phyloP scores from a whole-genome alignment of 768 basidiomycete species.

The Russula vinacea region DNA sequence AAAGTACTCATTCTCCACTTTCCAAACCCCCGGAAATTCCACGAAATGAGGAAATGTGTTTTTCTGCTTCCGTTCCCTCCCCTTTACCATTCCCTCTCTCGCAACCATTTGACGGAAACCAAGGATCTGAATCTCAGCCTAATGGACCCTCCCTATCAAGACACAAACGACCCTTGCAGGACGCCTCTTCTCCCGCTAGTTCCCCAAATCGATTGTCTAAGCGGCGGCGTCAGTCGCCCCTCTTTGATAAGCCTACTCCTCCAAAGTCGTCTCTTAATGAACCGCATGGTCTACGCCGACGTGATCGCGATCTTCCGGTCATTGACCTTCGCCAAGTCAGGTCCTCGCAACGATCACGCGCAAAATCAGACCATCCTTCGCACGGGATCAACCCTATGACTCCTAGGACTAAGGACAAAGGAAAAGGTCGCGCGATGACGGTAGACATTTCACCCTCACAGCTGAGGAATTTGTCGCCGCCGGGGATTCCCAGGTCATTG shows the following conservation, averaged over 20 bases:
- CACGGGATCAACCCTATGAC: slow-evolving; percentile 29
- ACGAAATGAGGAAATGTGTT: neutral
- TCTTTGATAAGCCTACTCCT: neutral
- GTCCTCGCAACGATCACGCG: slow-evolving; percentile 41
- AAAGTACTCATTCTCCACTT: neutral
- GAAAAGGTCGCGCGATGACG: slow-evolving; percentile 16
- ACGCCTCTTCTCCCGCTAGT: neutral
- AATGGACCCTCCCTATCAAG: neutral
- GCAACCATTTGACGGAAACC: neutral
- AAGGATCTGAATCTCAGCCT: neutral
- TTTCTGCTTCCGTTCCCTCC: neutral
- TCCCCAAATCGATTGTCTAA: neutral
- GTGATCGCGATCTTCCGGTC: slow-evolving; percentile 39
- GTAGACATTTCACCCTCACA: slow-evolving; percentile 36
- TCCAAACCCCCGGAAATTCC: slow-evolving; percentile 23
- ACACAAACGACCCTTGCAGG: slow-evolving; percentile 2
- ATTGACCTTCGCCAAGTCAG: slow-evolving; percentile 43
- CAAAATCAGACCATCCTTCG: slow-evolving; percentile 36
- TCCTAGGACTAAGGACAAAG: slow-evolving; percentile 3
- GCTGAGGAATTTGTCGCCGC: slow-evolving; percentile 35
- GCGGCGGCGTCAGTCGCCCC: neutral
- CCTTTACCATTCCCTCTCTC: slow-evolving; percentile 25
- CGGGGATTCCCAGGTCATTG: slow-evolving; percentile 33
- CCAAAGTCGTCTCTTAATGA: neutral
- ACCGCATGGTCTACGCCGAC: slow-evolving; percentile 21